Evolutionary conservation across 345 rosid genomes (phyloP).

Genomic region (Rhodamnia argentea): DNA sequence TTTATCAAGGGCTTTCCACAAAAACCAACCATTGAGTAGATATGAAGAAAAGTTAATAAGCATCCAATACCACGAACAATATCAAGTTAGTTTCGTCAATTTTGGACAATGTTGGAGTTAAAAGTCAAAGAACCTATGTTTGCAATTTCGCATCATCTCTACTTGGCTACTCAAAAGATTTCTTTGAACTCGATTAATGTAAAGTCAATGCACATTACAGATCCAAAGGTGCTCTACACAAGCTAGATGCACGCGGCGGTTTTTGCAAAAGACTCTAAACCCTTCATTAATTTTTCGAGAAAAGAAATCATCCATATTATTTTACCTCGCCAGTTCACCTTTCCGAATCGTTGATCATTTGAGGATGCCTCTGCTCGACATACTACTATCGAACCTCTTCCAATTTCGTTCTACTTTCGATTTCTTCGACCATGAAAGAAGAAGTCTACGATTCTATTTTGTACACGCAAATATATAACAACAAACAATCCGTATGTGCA

Average conservation of each 20-base stretch:
- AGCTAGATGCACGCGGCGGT: background rate
- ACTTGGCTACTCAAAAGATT: background rate
- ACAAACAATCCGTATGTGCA: too few relatives aligned
- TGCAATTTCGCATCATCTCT: background rate
- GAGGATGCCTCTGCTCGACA: background rate
- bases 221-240: background rate
- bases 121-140: background rate
- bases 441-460: too few relatives aligned
- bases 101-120: background rate
- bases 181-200: background rate
- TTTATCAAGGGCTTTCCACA: background rate
- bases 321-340: background rate
- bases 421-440: too few relatives aligned
- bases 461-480: background rate
- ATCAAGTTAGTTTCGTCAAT: background rate
- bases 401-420: background rate
- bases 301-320: too few relatives aligned
- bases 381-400: background rate
- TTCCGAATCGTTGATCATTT: background rate
- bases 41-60: background rate
- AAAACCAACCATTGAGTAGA: background rate
- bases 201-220: background rate
- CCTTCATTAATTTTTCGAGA: too few relatives aligned
- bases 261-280: background rate
- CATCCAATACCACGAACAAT: background rate